These are phyloP conservation scores for Zasmidium citrigriseum DNA, from an alignment of 2,329 filamentous ascomycete genomes.

Conservation along the genomic window DNA sequence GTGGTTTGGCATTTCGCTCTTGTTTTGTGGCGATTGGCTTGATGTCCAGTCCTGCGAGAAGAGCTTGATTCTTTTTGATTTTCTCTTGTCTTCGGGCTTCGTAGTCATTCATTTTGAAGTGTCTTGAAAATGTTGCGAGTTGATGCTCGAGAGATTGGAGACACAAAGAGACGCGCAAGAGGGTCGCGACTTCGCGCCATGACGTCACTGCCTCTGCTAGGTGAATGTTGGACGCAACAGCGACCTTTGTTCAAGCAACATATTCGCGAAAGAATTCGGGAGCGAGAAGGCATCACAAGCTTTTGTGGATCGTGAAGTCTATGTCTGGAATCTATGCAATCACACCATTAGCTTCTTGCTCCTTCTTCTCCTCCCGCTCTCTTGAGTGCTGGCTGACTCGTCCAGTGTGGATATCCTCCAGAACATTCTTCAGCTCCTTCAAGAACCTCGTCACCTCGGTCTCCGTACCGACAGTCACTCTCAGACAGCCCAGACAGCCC, in stretches of 20 bases:
- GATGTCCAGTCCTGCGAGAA: conserved; percentile 52
- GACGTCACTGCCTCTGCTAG: not conserved
- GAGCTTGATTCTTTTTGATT: conserved; percentile 52
- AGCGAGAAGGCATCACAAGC: no score
- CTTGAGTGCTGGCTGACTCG: conserved; percentile 29
- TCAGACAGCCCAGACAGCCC: conserved; percentile 83
- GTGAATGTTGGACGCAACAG: not conserved
- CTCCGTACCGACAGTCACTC: conserved; percentile 91
- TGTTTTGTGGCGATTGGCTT: conserved; percentile 26
- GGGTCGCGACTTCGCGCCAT: not conserved
- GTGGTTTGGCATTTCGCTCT: conserved; percentile 22
- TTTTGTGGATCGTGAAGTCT: not conserved
- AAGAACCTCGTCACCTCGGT: conserved; percentile 80
- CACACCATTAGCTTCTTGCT: conserved; percentile 52
- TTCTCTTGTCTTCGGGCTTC: conserved; percentile 50
- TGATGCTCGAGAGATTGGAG: not conserved
- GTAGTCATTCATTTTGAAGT: conserved; percentile 42
- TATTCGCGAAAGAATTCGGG: no score
- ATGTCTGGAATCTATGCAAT: conserved; percentile 37
- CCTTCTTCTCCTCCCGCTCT: conserved; percentile 45
- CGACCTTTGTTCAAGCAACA: no score
- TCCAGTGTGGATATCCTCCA: conserved; percentile 51
- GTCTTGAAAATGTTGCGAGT: not conserved
- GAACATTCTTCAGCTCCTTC: conserved; percentile 60
- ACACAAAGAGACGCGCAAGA: conserved; percentile 1